Conservation (phyloP, 768 basidiomycete genomes). For the Tulasnella sp. region DNA sequence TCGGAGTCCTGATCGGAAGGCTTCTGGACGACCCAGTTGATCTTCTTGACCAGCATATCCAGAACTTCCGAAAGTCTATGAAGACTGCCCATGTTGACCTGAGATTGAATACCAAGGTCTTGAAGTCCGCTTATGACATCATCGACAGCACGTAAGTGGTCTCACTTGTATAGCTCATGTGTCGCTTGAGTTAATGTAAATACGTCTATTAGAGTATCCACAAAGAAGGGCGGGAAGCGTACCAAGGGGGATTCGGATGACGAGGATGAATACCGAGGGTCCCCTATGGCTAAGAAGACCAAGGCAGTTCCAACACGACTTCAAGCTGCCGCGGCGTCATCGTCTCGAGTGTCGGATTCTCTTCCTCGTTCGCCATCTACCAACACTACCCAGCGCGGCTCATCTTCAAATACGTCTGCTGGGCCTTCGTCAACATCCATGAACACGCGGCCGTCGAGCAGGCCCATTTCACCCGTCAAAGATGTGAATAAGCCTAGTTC, state of each 20-base stretch:
- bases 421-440: not conserved
- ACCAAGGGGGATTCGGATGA: not conserved
- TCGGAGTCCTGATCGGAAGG: slow-evolving; percentile 41
- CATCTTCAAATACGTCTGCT: not conserved
- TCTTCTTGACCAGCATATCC: not conserved
- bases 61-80: not conserved
- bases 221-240: not conserved
- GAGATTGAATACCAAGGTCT: slow-evolving; percentile 12
- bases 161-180: not conserved
- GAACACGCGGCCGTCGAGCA: too few species aligned
- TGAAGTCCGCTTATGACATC: slow-evolving; percentile 4
- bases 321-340: not conserved
- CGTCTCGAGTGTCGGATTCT: not conserved
- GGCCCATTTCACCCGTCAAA: too few species aligned
- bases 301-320: not conserved
- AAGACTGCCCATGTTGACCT: slow-evolving; percentile 11
- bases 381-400: not conserved
- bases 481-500: too few species aligned
- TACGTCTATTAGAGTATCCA: not conserved
- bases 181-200: not conserved
- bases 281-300: slow-evolving; percentile 3
- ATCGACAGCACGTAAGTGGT: not conserved
- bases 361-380: not conserved
- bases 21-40: slow-evolving; percentile 1
- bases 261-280: slow-evolving; percentile 6